These are phyloP conservation scores for Trapa bicornis DNA, from an alignment of 345 rosid genomes.

Conservation along the genomic window DNA sequence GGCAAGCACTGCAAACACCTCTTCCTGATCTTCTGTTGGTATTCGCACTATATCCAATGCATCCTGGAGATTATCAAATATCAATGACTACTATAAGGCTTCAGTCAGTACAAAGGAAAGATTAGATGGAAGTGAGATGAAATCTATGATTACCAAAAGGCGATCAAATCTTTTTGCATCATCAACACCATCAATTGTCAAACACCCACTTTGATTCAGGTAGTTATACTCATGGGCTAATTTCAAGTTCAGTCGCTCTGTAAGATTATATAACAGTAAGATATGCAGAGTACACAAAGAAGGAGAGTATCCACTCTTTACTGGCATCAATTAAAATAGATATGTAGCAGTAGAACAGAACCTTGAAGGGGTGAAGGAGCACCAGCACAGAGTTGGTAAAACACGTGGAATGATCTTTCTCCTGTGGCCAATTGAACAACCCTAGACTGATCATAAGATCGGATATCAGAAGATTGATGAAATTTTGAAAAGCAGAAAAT, in stretches of 20 bases:
- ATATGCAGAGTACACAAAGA: not conserved
- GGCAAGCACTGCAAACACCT: constrained; percentile 65
- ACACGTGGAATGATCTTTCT: constrained; percentile 87
- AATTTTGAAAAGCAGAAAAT: not conserved
- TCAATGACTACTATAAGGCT: not conserved
- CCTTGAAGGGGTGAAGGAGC: constrained; percentile 80
- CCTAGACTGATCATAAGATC: constrained; percentile 59
- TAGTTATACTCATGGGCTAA: constrained; percentile 66
- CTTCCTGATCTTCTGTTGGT: constrained; percentile 63
- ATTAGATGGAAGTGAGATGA: too few species aligned
- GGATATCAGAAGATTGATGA: constrained; percentile 19
- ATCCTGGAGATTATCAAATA: constrained; percentile 33
- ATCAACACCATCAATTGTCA: constrained; percentile 57
- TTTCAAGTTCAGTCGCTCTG: constrained; percentile 75
- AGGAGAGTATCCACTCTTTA: not conserved
- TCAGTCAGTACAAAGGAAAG: constrained; percentile 4
- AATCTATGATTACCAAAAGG: constrained; percentile 43
- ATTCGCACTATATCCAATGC: constrained; percentile 66
- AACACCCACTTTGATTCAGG: constrained; percentile 80
- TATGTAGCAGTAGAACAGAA: constrained; percentile 12
- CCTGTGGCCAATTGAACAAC: constrained; percentile 77
- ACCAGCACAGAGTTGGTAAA: constrained; percentile 92
- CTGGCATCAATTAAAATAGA: not conserved
- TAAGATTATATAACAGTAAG: constrained; percentile 15
- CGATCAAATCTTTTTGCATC: constrained; percentile 58